Percentiles rank a stretch among this genome's conserved stretches.
These are phyloP conservation scores for Scleroderma bovista DNA, from an alignment of 768 basidiomycete species.

Conservation along the genomic window DNA sequence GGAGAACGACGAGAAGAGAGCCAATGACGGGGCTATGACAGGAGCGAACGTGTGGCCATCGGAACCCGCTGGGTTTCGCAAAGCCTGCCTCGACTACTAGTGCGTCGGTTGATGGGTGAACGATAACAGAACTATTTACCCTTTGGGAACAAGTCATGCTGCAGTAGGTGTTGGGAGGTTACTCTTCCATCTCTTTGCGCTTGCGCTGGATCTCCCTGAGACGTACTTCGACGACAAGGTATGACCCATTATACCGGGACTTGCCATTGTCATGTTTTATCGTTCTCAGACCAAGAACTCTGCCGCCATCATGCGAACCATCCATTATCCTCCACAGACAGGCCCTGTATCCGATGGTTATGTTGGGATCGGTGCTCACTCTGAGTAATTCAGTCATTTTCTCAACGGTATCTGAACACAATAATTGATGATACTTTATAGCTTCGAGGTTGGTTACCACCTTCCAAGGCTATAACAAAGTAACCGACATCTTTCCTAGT, in stretches of 20 bases:
- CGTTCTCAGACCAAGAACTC: too few relatives aligned
- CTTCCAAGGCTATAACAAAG: not conserved
- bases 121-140: not conserved
- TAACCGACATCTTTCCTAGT: slow-evolving; percentile 34
- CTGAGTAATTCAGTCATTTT: not conserved
- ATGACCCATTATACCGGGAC: not conserved
- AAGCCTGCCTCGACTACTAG: slow-evolving; percentile 62
- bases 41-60: slow-evolving; percentile 78
- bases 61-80: slow-evolving; percentile 54
- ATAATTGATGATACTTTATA: not conserved
- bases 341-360: slow-evolving; percentile 43
- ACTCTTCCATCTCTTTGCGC: slow-evolving; percentile 66
- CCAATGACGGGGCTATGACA: slow-evolving; percentile 52
- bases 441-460: not conserved
- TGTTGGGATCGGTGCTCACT: slow-evolving; percentile 51
- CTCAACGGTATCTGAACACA: not conserved
- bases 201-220: slow-evolving; percentile 56
- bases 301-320: slow-evolving; percentile 55
- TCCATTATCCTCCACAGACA: slow-evolving; percentile 72
- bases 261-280: too few relatives aligned
- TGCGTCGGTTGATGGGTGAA: slow-evolving; percentile 30
- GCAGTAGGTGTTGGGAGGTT: slow-evolving; percentile 47
- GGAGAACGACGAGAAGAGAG: slow-evolving; percentile 20
- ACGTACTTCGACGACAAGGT: slow-evolving; percentile 67
- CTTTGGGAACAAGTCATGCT: slow-evolving; percentile 36